phyloP scores from a whole-genome alignment of 495 filamentous ascomycete genomes.

The Aspergillus panamensis region DNA sequence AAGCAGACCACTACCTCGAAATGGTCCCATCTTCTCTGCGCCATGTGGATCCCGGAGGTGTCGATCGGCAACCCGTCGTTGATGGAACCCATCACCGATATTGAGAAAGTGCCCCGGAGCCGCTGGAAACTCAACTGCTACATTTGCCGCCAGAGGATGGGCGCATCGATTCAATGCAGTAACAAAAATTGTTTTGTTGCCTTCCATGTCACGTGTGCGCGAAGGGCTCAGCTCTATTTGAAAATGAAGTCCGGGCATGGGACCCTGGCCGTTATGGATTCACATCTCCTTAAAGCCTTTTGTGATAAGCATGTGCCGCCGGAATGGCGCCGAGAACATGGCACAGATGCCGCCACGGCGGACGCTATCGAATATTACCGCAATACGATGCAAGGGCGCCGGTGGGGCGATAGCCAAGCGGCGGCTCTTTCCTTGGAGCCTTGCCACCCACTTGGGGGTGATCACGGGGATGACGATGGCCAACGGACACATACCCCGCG shows the following conservation, averaged over 20 bases:
- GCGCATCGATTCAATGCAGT: constrained; percentile 95
- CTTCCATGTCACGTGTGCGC: constrained; percentile 97
- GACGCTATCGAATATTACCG: constrained; percentile 81
- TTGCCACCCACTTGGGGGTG: constrained; percentile 52
- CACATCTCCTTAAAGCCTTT: constrained; percentile 86
- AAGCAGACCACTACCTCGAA: constrained; percentile 94
- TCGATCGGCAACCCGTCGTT: constrained; percentile 92
- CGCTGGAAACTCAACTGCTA: constrained; percentile 95
- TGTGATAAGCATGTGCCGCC: constrained; percentile 94
- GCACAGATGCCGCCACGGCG: constrained; percentile 61
- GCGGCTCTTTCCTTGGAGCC: constrained; percentile 76
- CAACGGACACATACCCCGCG: constrained; percentile 40
- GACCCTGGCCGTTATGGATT: constrained; percentile 73
- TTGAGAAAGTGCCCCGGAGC: constrained; percentile 91
- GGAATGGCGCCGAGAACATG: constrained; percentile 85
- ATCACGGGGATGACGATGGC: constrained; percentile 31
- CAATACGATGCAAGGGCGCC: constrained; percentile 74
- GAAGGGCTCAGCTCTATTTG: constrained; percentile 80
- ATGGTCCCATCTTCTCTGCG: constrained; percentile 95
- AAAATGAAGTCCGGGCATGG: constrained; percentile 95
- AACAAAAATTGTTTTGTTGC: constrained; percentile 96
- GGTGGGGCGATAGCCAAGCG: constrained; percentile 88
- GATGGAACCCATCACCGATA: constrained; percentile 97
- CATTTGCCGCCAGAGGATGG: constrained; percentile 96
- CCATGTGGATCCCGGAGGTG: constrained; percentile 98